Evolutionary conservation across 768 basidiomycete genomes (phyloP).

Genomic region (Coprinellus aureogranulatus): DNA sequence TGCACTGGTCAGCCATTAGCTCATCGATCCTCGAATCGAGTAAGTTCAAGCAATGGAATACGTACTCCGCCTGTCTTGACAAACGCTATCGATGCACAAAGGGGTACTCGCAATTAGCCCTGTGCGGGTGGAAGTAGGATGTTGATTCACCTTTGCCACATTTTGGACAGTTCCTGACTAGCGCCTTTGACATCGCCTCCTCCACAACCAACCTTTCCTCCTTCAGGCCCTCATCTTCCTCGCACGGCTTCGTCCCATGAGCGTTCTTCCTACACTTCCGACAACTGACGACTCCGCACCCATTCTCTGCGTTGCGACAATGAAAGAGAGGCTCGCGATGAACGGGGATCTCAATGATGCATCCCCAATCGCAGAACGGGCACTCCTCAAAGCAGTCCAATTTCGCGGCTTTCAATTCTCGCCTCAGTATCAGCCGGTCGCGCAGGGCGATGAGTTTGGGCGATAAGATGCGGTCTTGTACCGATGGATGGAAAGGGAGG

Average conservation of each 20-base stretch:
- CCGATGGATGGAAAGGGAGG: slow-evolving; percentile 62
- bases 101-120: not conserved
- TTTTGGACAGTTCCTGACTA: slow-evolving; percentile 86
- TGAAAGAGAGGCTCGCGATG: slow-evolving; percentile 62
- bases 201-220: slow-evolving; percentile 73
- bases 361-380: slow-evolving; percentile 86
- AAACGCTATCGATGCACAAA: slow-evolving; percentile 58
- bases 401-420: slow-evolving; percentile 75
- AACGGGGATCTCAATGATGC: slow-evolving; percentile 59
- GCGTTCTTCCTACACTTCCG: slow-evolving; percentile 78
- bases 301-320: slow-evolving; percentile 60
- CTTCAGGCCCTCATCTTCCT: slow-evolving; percentile 70
- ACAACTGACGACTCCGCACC: slow-evolving; percentile 76
- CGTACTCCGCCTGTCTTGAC: slow-evolving; percentile 77
- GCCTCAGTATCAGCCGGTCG: slow-evolving; percentile 43
- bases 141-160: slow-evolving; percentile 64
- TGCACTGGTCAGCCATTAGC: slow-evolving; percentile 54
- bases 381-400: slow-evolving; percentile 84
- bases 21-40: not conserved
- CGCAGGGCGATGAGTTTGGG: slow-evolving; percentile 58
- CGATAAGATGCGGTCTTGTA: slow-evolving; percentile 66
- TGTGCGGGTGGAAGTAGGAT: not conserved
- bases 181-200: slow-evolving; percentile 88
- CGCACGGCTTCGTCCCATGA: slow-evolving; percentile 77
- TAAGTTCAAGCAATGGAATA: slow-evolving; percentile 6